phyloP scores from a whole-genome alignment of 2,329 filamentous ascomycete genomes.

The Arthrobotrys sinensis region DNA sequence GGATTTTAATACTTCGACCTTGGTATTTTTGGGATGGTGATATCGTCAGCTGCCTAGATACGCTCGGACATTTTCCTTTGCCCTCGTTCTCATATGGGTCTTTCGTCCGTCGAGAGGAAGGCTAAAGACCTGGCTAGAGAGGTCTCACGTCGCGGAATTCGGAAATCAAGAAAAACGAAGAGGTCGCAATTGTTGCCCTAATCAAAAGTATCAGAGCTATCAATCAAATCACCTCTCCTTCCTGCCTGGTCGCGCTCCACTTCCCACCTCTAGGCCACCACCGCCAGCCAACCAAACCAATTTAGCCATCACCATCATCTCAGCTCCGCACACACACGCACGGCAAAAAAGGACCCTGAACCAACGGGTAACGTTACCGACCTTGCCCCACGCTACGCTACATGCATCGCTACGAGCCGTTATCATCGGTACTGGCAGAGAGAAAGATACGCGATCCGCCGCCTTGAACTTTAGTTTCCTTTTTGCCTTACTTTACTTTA shows the following conservation, averaged over 20 bases:
- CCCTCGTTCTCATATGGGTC: background rate
- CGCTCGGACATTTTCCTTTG: conserved; percentile 11
- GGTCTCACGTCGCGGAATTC: conserved; percentile 18
- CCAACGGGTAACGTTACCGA: background rate
- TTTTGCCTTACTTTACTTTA: background rate
- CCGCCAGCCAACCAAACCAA: conserved; percentile 7
- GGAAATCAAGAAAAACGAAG: background rate
- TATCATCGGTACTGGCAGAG: conserved; percentile 25
- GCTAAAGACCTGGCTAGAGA: background rate
- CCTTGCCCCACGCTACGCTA: conserved; percentile 19
- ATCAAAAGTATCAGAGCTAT: conserved; percentile 6
- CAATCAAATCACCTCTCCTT: conserved; percentile 2
- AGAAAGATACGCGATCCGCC: conserved; percentile 58
- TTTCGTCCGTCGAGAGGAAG: conserved; percentile 2
- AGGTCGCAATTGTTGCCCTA: background rate
- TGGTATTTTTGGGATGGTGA: background rate
- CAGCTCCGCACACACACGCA: background rate
- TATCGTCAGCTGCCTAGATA: conserved; percentile 14
- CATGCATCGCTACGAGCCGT: conserved; percentile 46
- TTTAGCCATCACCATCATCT: conserved; percentile 22
- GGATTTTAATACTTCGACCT: background rate
- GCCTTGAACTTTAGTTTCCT: conserved; percentile 26
- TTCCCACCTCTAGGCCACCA: conserved; percentile 12
- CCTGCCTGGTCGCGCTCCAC: background rate
- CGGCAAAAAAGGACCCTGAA: conserved; percentile 18